Evolutionary conservation across 805 yeast genomes (phyloP).

Genomic region (Candida koratica): DNA sequence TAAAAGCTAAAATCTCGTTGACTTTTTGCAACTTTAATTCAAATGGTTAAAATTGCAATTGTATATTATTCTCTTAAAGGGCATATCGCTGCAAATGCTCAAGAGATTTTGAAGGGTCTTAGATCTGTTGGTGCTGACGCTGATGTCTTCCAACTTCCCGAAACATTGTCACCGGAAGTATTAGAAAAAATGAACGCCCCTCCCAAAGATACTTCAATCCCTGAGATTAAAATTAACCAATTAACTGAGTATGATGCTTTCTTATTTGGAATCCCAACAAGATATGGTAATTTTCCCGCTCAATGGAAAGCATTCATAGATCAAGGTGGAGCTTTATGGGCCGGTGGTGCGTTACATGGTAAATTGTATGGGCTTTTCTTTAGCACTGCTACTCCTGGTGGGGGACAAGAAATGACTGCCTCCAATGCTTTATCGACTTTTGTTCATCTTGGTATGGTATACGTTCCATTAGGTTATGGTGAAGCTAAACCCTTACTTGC

Average conservation of each 20-base stretch:
- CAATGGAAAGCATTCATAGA: constrained; percentile 78
- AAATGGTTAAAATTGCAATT: constrained; percentile 31
- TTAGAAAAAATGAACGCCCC: constrained; percentile 59
- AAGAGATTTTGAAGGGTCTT: constrained; percentile 63
- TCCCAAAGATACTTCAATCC: constrained; percentile 40
- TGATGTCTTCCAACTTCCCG: constrained; percentile 69
- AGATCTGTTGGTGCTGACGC: constrained; percentile 66
- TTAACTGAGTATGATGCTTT: constrained; percentile 70
- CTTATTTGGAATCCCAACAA: constrained; percentile 81
- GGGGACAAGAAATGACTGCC: constrained; percentile 76
- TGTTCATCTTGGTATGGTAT: constrained; percentile 78
- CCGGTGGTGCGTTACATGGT: constrained; percentile 63
- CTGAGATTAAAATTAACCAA: constrained; percentile 58
- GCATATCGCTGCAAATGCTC: constrained; percentile 67
- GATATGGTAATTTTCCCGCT: constrained; percentile 78
- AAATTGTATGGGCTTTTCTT: constrained; percentile 72
- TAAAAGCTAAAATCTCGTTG: too few species aligned
- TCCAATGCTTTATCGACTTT: constrained; percentile 60
- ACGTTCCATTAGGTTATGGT: constrained; percentile 74
- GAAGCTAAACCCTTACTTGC: constrained; percentile 50
- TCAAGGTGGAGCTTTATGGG: constrained; percentile 78
- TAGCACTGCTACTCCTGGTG: constrained; percentile 72
- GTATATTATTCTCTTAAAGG: constrained; percentile 71
- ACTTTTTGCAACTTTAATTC: too few species aligned
- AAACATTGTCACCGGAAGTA: constrained; percentile 63